Conservation (phyloP, 2,329 filamentous ascomycete genomes). For the Aspergillus unguis region DNA sequence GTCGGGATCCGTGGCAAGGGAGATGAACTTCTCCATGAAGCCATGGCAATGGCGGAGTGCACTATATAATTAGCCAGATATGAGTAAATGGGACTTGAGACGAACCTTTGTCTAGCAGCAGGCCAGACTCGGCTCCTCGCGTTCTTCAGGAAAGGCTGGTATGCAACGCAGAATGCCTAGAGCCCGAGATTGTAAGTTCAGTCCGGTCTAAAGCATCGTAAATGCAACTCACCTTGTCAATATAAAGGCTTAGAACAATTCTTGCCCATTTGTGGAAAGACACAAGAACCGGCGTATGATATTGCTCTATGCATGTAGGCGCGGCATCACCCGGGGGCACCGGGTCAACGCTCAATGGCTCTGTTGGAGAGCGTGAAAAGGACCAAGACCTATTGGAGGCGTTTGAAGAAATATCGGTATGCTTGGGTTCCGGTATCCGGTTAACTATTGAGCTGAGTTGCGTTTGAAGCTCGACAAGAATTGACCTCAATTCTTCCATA, state of each 20-base stretch:
- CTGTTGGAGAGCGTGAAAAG: constrained; percentile 28
- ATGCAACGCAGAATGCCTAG: constrained; percentile 47
- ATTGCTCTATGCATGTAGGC: constrained; percentile 40
- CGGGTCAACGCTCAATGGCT: constrained; percentile 23
- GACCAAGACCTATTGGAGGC: constrained; percentile 24
- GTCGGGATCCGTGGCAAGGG: constrained; percentile 46
- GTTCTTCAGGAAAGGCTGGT: constrained; percentile 49
- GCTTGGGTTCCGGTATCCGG: constrained; percentile 38
- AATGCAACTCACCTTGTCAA: constrained; percentile 37
- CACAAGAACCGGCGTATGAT: constrained; percentile 42
- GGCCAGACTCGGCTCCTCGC: constrained; percentile 48
- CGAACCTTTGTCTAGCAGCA: constrained; percentile 44
- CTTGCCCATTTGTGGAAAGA: constrained; percentile 48
- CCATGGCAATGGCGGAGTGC: constrained; percentile 47
- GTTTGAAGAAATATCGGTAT: constrained; percentile 20
- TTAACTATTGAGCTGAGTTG: constrained; percentile 44
- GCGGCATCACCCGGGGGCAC: constrained; percentile 37
- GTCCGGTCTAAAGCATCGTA: background rate
- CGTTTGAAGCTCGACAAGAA: constrained; percentile 40
- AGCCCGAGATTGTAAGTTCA: background rate
- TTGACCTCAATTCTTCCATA: constrained; percentile 43
- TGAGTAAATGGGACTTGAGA: background rate
- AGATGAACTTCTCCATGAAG: constrained; percentile 50
- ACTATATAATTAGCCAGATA: constrained; percentile 21
- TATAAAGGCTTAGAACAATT: constrained; percentile 44